These are phyloP conservation scores for Chaetomium cochliodes DNA, from an alignment of 495 filamentous ascomycete species.

Conservation along the genomic window DNA sequence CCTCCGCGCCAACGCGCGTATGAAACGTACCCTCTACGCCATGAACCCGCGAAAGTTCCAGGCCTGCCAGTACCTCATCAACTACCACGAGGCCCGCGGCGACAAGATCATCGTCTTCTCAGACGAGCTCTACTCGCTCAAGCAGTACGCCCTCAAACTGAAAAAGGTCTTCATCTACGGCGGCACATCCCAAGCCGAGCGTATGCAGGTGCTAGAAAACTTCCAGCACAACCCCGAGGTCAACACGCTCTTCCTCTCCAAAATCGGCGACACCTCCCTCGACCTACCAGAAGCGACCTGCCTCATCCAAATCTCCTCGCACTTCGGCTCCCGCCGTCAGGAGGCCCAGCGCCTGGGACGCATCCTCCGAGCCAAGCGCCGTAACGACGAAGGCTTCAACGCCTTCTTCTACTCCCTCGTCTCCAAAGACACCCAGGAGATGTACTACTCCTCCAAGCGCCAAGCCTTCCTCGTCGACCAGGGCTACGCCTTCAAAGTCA, in stretches of 20 bases:
- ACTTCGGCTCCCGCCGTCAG: slow-evolving; percentile 96
- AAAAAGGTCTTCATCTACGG: slow-evolving; percentile 93
- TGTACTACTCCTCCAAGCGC: slow-evolving; percentile 96
- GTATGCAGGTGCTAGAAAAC: slow-evolving; percentile 86
- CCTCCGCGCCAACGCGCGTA: slow-evolving; percentile 52
- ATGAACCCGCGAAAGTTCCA: slow-evolving; percentile 99
- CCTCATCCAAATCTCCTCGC: slow-evolving; percentile 96
- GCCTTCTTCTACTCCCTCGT: slow-evolving; percentile 99
- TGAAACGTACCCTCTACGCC: slow-evolving; percentile 77
- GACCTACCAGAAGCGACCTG: slow-evolving; percentile 96
- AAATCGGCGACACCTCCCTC: slow-evolving; percentile 96
- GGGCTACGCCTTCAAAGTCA: slow-evolving; percentile 98
- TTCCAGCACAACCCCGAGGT: slow-evolving; percentile 93
- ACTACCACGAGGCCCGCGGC: slow-evolving; percentile 93
- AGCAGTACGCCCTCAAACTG: slow-evolving; percentile 79
- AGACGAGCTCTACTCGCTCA: slow-evolving; percentile 94
- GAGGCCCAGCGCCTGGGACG: slow-evolving; percentile 93
- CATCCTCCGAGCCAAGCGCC: slow-evolving; percentile 91
- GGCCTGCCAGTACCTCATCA: slow-evolving; percentile 92
- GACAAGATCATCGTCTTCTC: slow-evolving; percentile 99
- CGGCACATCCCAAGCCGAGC: slow-evolving; percentile 80
- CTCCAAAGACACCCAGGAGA: slow-evolving; percentile 94
- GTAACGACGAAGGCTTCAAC: slow-evolving; percentile 99
- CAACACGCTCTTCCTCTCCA: slow-evolving; percentile 96
- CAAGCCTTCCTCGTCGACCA: slow-evolving; percentile 98